Percentiles rank a stretch among this genome's conserved stretches.
These are phyloP conservation scores for Abrus pulchellus DNA, from an alignment of 306 rosid genomes.

Conservation along the genomic window DNA sequence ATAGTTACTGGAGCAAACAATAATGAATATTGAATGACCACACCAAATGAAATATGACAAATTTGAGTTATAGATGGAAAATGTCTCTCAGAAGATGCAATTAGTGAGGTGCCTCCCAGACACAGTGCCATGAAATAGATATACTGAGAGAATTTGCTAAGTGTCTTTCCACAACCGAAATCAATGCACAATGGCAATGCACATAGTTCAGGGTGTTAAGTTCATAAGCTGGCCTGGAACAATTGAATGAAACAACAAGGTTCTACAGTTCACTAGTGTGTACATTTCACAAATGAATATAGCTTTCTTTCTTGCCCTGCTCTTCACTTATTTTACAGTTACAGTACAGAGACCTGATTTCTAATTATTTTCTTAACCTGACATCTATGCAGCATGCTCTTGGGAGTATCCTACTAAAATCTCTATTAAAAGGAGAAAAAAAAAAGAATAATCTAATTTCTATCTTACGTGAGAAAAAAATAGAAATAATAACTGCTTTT, in stretches of 20 bases:
- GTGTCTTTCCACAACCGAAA: constrained; percentile 20
- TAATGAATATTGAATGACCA: constrained; percentile 3
- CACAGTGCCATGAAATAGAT: constrained; percentile 10
- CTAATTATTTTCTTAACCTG: constrained; percentile 72
- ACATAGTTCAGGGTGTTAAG: constrained; percentile 26
- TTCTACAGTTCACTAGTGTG: constrained; percentile 42
- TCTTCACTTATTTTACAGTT: constrained; percentile 65
- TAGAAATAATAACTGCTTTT: too few species aligned
- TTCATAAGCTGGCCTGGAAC: not conserved
- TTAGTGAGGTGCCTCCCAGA: constrained; percentile 6
- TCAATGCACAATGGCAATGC: not conserved
- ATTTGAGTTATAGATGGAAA: not conserved
- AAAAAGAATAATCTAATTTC: constrained; percentile 48
- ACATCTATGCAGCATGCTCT: constrained; percentile 66
- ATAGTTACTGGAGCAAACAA: constrained; percentile 18
- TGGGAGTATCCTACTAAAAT: constrained; percentile 64
- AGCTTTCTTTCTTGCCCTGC: constrained; percentile 57
- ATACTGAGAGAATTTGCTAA: constrained; percentile 12
- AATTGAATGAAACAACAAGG: constrained; percentile 43
- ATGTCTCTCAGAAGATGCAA: not conserved
- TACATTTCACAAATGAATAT: constrained; percentile 49
- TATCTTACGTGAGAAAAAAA: constrained; percentile 64
- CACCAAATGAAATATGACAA: not conserved
- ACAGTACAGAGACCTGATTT: constrained; percentile 58
- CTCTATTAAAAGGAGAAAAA: constrained; percentile 43